phyloP scores from a whole-genome alignment of 352 stramenopile genomes.

The Lagenidium sp. region DNA sequence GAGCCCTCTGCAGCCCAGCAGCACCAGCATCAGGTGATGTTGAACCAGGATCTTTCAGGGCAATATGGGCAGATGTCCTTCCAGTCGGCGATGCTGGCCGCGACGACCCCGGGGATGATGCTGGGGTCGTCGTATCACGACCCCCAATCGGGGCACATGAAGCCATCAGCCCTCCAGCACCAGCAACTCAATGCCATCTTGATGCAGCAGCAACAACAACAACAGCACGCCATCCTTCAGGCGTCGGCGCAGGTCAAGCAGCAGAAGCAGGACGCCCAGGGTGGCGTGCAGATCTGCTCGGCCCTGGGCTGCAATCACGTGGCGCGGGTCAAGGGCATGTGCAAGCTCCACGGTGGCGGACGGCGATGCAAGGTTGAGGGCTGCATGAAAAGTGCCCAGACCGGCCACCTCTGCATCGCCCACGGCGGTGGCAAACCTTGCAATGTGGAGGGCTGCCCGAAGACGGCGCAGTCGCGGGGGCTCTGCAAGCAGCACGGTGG shows the following conservation, averaged over 20 bases:
- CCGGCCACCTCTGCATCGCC: conserved; percentile 75
- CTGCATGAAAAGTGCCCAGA: conserved; percentile 85
- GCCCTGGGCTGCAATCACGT: conserved; percentile 72
- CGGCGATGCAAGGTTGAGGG: conserved; percentile 80
- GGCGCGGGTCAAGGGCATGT: conserved; percentile 78
- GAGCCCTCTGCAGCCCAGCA: conserved; percentile 28
- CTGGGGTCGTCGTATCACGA: conserved; percentile 13
- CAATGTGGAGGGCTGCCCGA: conserved; percentile 76
- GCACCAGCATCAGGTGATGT: conserved; percentile 29
- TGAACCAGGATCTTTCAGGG: conserved; percentile 45
- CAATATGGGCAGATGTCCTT: conserved; percentile 50
- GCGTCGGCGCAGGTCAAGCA: conserved; percentile 45
- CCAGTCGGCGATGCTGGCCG: conserved; percentile 36
- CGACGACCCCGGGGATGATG: conserved; percentile 32
- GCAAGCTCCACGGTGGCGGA: conserved; percentile 74
- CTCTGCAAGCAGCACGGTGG: conserved; percentile 82
- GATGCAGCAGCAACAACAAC: conserved; percentile 41
- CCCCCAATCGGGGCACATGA: not conserved
- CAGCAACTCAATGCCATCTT: conserved; percentile 51
- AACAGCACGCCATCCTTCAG: conserved; percentile 26
- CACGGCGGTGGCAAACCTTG: conserved; percentile 80
- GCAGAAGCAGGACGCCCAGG: conserved; percentile 36
- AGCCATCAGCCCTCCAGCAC: conserved; percentile 15
- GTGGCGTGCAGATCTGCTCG: conserved; percentile 55
- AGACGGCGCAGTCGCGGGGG: conserved; percentile 78